phyloP scores from a whole-genome alignment of 352 stramenopile species.

The Vaucheria bursata region DNA sequence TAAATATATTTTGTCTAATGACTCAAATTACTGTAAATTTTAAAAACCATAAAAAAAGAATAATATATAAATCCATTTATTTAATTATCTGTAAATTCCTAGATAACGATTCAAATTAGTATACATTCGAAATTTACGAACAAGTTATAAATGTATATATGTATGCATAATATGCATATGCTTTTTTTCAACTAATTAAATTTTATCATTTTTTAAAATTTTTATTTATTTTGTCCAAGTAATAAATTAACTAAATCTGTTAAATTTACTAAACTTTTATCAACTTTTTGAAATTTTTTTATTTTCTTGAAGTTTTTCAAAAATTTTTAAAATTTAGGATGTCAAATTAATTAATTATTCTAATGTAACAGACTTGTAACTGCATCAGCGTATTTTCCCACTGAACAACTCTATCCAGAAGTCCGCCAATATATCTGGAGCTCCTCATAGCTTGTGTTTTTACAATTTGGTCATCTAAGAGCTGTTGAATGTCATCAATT shows the following conservation, averaged over 20 bases:
- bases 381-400: slow-evolving; percentile 78
- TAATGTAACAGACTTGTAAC: slow-evolving; percentile 48
- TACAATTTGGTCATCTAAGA: slow-evolving; percentile 61
- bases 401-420: slow-evolving; percentile 57
- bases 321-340: not conserved
- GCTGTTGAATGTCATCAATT: slow-evolving; percentile 58
- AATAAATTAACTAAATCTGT: not conserved
- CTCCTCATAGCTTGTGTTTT: slow-evolving; percentile 57
- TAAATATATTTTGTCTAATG: not conserved
- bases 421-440: slow-evolving; percentile 54
- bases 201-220: too few species aligned
- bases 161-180: too few species aligned
- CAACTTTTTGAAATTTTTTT: not conserved
- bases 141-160: too few species aligned
- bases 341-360: too few species aligned
- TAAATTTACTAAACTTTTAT: not conserved
- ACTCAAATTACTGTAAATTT: not conserved
- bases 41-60: too few species aligned
- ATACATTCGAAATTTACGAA: too few species aligned
- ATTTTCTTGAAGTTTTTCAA: not conserved
- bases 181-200: too few species aligned
- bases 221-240: too few species aligned
- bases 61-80: too few species aligned
- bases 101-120: too few species aligned
- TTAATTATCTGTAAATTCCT: too few species aligned